Percentiles rank a stretch among this genome's conserved stretches.
Evolutionary conservation across 169 alveolate species (phyloP).

Genomic region (Cryptosporidium felis): DNA sequence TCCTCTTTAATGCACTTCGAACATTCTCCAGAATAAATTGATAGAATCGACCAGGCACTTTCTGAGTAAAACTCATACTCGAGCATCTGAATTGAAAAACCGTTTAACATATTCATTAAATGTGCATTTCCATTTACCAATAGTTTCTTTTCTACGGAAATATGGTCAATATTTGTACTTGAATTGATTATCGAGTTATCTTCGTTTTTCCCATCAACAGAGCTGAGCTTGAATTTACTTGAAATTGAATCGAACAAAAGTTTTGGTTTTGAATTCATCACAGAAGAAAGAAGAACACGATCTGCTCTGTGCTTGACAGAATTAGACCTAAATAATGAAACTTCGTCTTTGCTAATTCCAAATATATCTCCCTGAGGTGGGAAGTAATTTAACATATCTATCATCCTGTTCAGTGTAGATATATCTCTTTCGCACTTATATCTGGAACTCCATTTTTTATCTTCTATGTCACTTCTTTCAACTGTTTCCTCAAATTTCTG

Average conservation of each 20-base stretch:
- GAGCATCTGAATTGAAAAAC: slow-evolving; percentile 52
- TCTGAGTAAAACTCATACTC: slow-evolving; percentile 59
- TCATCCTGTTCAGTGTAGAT: background rate
- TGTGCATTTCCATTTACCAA: background rate
- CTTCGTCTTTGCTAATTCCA: slow-evolving; percentile 37
- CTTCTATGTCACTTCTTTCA: too few species aligned
- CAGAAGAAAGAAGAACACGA: slow-evolving; percentile 29
- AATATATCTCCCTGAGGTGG: slow-evolving; percentile 51
- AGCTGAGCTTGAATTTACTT: background rate
- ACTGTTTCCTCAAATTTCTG: too few species aligned
- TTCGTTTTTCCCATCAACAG: background rate
- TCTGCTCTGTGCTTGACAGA: slow-evolving; percentile 23
- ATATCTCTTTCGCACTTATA: background rate
- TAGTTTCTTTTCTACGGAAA: too few species aligned
- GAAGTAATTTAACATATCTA: background rate
- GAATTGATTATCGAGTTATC: too few species aligned
- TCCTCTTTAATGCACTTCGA: slow-evolving; percentile 51
- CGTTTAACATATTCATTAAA: background rate
- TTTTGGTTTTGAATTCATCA: slow-evolving; percentile 45
- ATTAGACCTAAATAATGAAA: slow-evolving; percentile 21
- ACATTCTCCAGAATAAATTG: slow-evolving; percentile 21
- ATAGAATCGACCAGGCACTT: slow-evolving; percentile 38
- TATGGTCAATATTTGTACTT: too few species aligned
- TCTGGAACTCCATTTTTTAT: too few species aligned
- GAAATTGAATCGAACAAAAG: background rate